Base-by-base conservation (phyloP, 176 grass and related monocot genomes). In the Elymus sibiricus region DNA sequence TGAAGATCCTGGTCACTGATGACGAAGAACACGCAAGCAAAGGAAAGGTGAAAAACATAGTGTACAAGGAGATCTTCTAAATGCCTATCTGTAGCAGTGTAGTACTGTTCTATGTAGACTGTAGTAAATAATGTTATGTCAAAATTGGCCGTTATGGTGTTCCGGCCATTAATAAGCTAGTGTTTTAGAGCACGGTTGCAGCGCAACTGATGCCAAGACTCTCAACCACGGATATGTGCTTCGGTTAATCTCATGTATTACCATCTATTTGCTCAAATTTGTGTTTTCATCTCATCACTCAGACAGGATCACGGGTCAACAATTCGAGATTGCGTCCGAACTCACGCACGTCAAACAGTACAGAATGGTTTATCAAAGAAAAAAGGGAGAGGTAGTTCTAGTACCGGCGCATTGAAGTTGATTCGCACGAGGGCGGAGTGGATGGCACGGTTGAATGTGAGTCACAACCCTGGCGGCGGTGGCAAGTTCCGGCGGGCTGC, bases 61-160 rank as follows among this genome's bases (percentile, higher is more conserved):
- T 56, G 63, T 79, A 79, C 59, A 64, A 79, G 37, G 77, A 62
- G 77, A 79, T 79, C 35, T 64, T 79, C 59, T 61, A 22, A 37
- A 38, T 59, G 14, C 13, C 46, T 77, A 2, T 55, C 25, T 32
- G 5, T 15, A 60, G 76, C 11, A 38, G 31, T 38, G 25, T 19
- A 19, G 42, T 74, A 49, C 13, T 38, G 21, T 51, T 51, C 47
- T 51, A 51, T 51, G 5, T 6, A 51, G 47, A 51, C 15, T 78
- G 19, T n/a, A 78, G 42, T 47, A 75, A 75, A 75, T 75, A 75
- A 75, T 51, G 47, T 51, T 64, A 64, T 66, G 27, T 28, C 61
- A 16, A 65, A 65, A 66, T 32, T 66, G 28, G 28, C 31, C 29
- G 31, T 9, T 29, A 15, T 10, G 7, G 29, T 35, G 64, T 35